Conservation (phyloP, 306 rosid genomes). For the Sechiopsis laciniata region DNA sequence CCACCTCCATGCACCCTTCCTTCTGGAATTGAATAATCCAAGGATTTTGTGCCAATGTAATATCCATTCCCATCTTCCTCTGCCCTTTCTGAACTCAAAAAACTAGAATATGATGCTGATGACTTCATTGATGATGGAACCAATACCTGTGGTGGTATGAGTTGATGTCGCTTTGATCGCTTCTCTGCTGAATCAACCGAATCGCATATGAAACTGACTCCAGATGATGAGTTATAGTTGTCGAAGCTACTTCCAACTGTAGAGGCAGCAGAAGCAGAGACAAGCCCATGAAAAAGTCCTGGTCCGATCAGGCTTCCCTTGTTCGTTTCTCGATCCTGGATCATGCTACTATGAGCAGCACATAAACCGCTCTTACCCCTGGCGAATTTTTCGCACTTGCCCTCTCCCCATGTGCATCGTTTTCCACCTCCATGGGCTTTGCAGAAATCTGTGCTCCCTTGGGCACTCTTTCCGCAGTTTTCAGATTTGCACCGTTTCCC, state of each 20-base stretch:
- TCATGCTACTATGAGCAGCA: slow-evolving; percentile 84
- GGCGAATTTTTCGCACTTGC: slow-evolving; percentile 86
- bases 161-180: slow-evolving; percentile 34
- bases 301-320: slow-evolving; percentile 74
- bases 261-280: slow-evolving; percentile 51
- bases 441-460: slow-evolving; percentile 98
- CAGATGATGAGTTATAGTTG: slow-evolving; percentile 58
- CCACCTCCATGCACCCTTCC: slow-evolving; percentile 74
- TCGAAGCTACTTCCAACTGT: slow-evolving; percentile 53
- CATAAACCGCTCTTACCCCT: slow-evolving; percentile 93
- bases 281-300: slow-evolving; percentile 78
- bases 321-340: slow-evolving; percentile 47
- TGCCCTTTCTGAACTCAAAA: slow-evolving; percentile 31
- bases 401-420: slow-evolving; percentile 89
- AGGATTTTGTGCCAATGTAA: slow-evolving; percentile 29
- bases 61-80: slow-evolving; percentile 33
- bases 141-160: slow-evolving; percentile 52
- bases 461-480: slow-evolving; percentile 89
- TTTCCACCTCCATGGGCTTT: slow-evolving; percentile 99
- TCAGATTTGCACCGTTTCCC: slow-evolving; percentile 84
- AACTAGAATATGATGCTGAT: slow-evolving; percentile 38
- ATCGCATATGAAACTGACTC: slow-evolving; percentile 53
- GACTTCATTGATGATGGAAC: slow-evolving; percentile 69
- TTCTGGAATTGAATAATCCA: slow-evolving; percentile 44
- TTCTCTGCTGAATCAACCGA: slow-evolving; percentile 55